phyloP scores from a whole-genome alignment of 2,329 filamentous ascomycete species.

The Helotiales sp. region DNA sequence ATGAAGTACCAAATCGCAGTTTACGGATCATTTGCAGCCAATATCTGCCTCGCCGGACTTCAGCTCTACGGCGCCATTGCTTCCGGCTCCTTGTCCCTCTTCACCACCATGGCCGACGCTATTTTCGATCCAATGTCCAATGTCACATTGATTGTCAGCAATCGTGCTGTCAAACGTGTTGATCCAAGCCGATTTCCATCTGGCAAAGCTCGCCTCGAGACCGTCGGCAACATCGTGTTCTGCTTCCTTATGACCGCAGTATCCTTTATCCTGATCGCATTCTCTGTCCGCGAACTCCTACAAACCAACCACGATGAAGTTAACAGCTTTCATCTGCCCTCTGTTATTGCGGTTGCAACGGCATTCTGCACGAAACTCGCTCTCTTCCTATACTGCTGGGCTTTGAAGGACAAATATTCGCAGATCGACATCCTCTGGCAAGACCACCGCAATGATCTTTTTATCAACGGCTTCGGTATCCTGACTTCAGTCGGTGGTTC shows the following conservation, averaged over 20 bases:
- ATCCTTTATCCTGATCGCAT: conserved; percentile 88
- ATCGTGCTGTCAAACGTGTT: conserved; percentile 84
- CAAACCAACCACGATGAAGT: conserved; percentile 46
- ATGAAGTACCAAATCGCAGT: conserved; percentile 70
- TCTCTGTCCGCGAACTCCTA: conserved; percentile 72
- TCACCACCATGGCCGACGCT: conserved; percentile 96
- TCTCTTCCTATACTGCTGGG: conserved; percentile 91
- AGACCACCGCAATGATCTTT: conserved; percentile 95
- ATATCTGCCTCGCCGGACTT: conserved; percentile 73
- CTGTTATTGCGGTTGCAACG: conserved; percentile 79
- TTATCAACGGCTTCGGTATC: conserved; percentile 93
- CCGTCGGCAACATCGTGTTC: conserved; percentile 92
- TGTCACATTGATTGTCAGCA: conserved; percentile 79
- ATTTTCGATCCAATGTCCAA: conserved; percentile 93
- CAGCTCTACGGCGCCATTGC: conserved; percentile 88
- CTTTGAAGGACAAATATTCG: conserved; percentile 84
- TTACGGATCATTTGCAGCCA: conserved; percentile 73
- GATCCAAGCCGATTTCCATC: conserved; percentile 85
- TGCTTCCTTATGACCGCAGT: conserved; percentile 95
- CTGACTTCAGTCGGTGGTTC: conserved; percentile 87
- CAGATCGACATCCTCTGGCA: conserved; percentile 94
- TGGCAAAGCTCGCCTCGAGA: conserved; percentile 92
- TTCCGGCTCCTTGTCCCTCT: conserved; percentile 89
- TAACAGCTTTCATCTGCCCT: conserved; percentile 74
- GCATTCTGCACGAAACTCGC: conserved; percentile 83